Conservation (phyloP, 306 rosid species). For the Benincasa hispida region DNA sequence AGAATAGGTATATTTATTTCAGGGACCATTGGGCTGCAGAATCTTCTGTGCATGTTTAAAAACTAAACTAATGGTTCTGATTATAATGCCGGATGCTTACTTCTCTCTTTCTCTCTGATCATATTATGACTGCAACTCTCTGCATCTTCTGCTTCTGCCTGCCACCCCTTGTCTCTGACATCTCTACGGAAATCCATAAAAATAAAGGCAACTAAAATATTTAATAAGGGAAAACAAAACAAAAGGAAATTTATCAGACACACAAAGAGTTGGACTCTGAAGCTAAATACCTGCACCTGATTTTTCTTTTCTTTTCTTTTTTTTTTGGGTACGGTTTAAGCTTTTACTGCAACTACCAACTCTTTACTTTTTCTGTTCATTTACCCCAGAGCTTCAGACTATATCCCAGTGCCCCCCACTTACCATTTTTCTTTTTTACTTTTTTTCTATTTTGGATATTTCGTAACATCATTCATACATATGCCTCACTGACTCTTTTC, state of each 20-base stretch:
- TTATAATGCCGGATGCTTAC: conserved; percentile 47
- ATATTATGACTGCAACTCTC: conserved; percentile 77
- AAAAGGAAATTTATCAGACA: conserved; percentile 12
- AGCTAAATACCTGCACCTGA: conserved; percentile 30
- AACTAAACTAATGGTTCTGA: conserved; percentile 72
- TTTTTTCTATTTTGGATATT: background rate
- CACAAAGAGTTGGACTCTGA: conserved; percentile 36
- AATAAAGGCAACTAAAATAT: conserved; percentile 23
- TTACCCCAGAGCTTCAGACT: conserved; percentile 15
- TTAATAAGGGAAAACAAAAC: conserved; percentile 19
- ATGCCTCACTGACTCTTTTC: background rate
- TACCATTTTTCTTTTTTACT: background rate
- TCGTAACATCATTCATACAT: background rate
- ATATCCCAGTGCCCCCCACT: conserved; percentile 9
- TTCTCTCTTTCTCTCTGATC: conserved; percentile 23
- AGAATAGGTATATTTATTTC: conserved; percentile 79
- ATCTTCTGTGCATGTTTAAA: conserved; percentile 74
- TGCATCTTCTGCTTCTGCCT: conserved; percentile 42
- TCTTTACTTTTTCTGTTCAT: conserved; percentile 62
- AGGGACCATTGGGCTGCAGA: conserved; percentile 87
- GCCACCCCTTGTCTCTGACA: conserved; percentile 90
- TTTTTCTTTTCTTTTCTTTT: no score
- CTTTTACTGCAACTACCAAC: conserved; percentile 77
- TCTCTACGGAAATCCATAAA: conserved; percentile 77
- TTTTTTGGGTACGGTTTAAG: conserved; percentile 43